Evolutionary conservation across 192 early-diverging fungal genomes (phyloP).

Genomic region (Dimargaris cristalligena): DNA sequence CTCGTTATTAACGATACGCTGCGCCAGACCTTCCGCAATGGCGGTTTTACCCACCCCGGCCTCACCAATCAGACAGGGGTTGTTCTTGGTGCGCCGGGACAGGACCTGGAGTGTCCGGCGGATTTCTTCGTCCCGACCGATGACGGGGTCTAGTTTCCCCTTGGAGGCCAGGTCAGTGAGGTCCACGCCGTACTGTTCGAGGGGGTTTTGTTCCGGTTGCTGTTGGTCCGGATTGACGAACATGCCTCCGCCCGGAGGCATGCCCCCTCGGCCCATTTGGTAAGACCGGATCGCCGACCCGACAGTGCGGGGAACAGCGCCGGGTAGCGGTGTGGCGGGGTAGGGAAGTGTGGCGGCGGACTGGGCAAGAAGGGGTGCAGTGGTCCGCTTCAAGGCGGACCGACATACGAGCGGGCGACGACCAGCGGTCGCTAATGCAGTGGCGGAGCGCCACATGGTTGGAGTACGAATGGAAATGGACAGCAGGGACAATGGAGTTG

Average conservation of each 20-base stretch:
- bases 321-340: too few species aligned
- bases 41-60: constrained; percentile 72
- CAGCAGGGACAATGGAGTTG: too few species aligned
- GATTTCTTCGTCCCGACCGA: constrained; percentile 62
- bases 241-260: constrained; percentile 8
- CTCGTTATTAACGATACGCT: constrained; percentile 56
- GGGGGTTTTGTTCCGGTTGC: constrained; percentile 12
- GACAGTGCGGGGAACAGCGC: too few species aligned
- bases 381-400: too few species aligned
- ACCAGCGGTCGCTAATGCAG: too few species aligned
- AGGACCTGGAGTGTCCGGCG: constrained; percentile 60
- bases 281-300: too few species aligned
- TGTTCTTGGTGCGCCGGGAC: constrained; percentile 63
- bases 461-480: too few species aligned
- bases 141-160: constrained; percentile 69
- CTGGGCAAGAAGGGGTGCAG: too few species aligned
- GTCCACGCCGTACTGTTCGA: constrained; percentile 48
- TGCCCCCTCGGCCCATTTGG: not conserved
- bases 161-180: constrained; percentile 53
- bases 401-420: too few species aligned
- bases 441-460: too few species aligned
- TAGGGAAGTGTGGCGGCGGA: too few species aligned
- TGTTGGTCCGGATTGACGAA: not conserved
- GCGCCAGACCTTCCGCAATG: constrained; percentile 63
- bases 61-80: constrained; percentile 58